Evolutionary conservation across 2,329 filamentous ascomycete genomes (phyloP), one percentile per base, ranked within the genome.

Genomic region (Aspergillus neotritici): DNA sequence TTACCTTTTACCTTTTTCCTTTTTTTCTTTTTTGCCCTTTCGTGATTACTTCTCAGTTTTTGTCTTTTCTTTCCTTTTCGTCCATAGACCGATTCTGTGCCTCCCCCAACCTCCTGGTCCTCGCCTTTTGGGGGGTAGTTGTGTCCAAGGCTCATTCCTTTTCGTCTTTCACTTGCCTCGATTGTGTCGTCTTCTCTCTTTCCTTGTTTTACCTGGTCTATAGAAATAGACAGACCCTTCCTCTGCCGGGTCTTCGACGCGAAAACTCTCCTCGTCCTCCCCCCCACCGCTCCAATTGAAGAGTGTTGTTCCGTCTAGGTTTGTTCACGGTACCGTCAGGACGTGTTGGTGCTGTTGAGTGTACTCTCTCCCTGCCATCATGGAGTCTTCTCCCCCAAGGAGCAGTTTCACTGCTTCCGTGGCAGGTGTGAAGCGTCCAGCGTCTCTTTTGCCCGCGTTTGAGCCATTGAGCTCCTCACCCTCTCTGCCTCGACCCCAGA

Each of bases 381-480:
- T 70, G 67, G 66, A 69, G 52, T 68, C 65, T 29, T 69, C 66
- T 49, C 65, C 65, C 47, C 58, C 59, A 40, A 61, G 62, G 55
- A 62, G 58, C 54, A 54, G 52, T 49, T 54, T 55, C 42, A 53
- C 53, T 51, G 56, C 58, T 58, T 53, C 56, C 48, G 60, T 58
- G 21, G 64, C 67, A 44, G 69, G 68, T 48, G 56, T 67, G 44
- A 75, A 74, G 60, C 68, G 70, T 60, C 66, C 69, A 34, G 68
- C 71, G 47, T 64, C 71, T 47, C 54, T 75, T 40, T 59, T 75
- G 46, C 72, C 72, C 43, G 70, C 72, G 29, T 75, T 75, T 51
- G 72, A 75, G 49, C 72, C 70, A 46, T 62, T 70, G 51, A 71
- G 64, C 45, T 73, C 71, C 31, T 74, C 72, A 31, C 72, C 72